A percentile compares a stretch with the other conserved stretches of the same genome.
phyloP scores from a whole-genome alignment of 805 yeast species.

The Kuraishia piskuri region DNA sequence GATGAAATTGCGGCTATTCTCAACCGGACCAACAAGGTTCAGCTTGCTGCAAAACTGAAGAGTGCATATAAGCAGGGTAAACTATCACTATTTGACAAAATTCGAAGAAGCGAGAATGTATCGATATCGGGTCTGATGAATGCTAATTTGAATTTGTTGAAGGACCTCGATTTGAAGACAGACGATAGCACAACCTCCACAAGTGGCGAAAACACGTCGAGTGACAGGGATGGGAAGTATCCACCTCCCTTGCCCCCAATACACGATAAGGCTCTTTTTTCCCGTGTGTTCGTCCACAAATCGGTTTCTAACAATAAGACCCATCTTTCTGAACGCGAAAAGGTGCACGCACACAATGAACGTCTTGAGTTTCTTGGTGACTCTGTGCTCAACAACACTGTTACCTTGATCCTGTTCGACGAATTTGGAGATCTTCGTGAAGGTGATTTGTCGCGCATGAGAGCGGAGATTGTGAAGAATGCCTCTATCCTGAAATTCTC shows the following conservation, averaged over 20 bases:
- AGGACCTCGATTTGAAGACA: constrained; percentile 2
- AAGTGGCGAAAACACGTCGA: neutral
- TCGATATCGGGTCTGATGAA: constrained; percentile 25
- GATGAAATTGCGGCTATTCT: constrained; percentile 41
- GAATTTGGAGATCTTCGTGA: constrained; percentile 66
- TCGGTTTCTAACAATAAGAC: constrained; percentile 56
- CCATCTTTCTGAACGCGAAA: constrained; percentile 47
- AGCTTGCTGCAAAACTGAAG: constrained; percentile 53
- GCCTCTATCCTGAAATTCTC: constrained; percentile 66
- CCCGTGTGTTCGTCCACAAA: constrained; percentile 75
- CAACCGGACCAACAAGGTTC: constrained; percentile 43
- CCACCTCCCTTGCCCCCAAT: constrained; percentile 72
- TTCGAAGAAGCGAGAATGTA: constrained; percentile 15
- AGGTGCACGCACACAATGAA: constrained; percentile 66
- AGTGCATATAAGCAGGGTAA: constrained; percentile 39
- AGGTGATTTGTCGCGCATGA: constrained; percentile 67
- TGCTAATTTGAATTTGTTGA: constrained; percentile 14
- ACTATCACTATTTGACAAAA: constrained; percentile 47
- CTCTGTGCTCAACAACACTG: constrained; percentile 66
- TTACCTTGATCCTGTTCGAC: constrained; percentile 58
- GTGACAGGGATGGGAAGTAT: constrained; percentile 19
- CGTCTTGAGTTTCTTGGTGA: constrained; percentile 89
- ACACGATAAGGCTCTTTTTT: constrained; percentile 44
- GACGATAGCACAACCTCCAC: neutral
- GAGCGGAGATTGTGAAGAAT: constrained; percentile 69